phyloP scores from a whole-genome alignment of 2,329 filamentous ascomycete genomes.

The Fusarium liriodendri region DNA sequence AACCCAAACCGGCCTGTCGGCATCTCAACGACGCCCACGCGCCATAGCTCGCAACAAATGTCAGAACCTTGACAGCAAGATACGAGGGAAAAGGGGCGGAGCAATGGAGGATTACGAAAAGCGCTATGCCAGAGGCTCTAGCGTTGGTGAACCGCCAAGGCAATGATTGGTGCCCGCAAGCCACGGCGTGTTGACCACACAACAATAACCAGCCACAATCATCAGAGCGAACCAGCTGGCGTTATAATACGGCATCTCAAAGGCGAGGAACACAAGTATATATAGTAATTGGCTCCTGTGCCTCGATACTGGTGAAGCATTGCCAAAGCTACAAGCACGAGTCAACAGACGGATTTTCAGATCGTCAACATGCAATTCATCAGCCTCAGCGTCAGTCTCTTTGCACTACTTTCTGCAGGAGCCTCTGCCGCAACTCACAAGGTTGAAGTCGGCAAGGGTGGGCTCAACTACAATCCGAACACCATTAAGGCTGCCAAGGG shows the following conservation, averaged over 20 bases:
- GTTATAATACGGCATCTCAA: background rate
- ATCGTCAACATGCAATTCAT: background rate
- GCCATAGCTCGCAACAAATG: background rate
- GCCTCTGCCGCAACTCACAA: background rate
- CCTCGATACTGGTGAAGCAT: background rate
- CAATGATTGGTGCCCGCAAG: background rate
- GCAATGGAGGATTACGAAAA: background rate
- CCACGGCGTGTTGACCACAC: background rate
- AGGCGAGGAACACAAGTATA: background rate
- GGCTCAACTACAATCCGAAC: background rate
- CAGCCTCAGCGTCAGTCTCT: background rate
- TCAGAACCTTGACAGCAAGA: background rate
- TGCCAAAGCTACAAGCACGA: background rate
- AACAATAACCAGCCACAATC: background rate
- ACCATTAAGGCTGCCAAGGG: constrained; percentile 56
- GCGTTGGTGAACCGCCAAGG: background rate
- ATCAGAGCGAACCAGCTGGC: background rate
- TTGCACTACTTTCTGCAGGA: background rate
- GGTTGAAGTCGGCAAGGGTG: background rate
- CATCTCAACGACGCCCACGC: background rate
- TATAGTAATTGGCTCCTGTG: background rate
- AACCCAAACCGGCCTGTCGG: background rate
- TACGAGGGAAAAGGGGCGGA: background rate
- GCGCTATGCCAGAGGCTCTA: background rate
- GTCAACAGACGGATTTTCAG: background rate